Evolutionary conservation across 1,284 basidiomycete genomes (phyloP).

Genomic region (Irpex sp.): DNA sequence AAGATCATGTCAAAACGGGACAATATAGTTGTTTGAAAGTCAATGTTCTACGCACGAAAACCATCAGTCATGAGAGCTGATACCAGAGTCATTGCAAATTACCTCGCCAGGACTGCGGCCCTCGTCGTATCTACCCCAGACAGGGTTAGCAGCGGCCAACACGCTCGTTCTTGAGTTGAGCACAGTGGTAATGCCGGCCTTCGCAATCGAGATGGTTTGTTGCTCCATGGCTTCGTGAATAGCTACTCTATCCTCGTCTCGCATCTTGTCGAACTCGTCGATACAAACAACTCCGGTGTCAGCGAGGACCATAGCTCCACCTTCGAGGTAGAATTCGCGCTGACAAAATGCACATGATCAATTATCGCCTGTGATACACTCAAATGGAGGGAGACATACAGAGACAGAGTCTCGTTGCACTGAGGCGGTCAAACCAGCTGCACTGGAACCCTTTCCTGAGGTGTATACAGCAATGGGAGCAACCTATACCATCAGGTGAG

Average conservation of each 20-base stretch:
- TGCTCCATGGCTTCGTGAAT: slow-evolving; percentile 99
- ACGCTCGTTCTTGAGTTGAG: slow-evolving; percentile 96
- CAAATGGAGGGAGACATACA: slow-evolving; percentile 42
- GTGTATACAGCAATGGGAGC: slow-evolving; percentile 98
- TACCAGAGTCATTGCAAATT: neutral
- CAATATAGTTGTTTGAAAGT: slow-evolving; percentile 98
- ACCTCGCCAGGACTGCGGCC: slow-evolving; percentile 96
- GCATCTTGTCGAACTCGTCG: slow-evolving; percentile 99
- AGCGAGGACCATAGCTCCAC: slow-evolving; percentile 98
- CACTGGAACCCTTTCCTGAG: slow-evolving; percentile 96
- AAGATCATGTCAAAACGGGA: slow-evolving; percentile 99
- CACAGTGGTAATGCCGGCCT: slow-evolving; percentile 98
- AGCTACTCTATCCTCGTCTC: slow-evolving; percentile 97
- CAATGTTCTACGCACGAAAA: slow-evolving; percentile 71
- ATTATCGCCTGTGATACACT: neutral
- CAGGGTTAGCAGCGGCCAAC: slow-evolving; percentile 96
- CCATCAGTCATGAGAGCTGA: too few species aligned
- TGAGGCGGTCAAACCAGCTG: slow-evolving; percentile 96
- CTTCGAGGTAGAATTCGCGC: slow-evolving; percentile 99
- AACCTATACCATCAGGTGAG: slow-evolving; percentile 48
- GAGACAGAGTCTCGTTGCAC: slow-evolving; percentile 93
- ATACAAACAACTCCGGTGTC: slow-evolving; percentile 99
- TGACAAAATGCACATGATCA: slow-evolving; percentile 25
- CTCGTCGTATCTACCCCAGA: slow-evolving; percentile 98
- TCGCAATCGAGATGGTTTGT: slow-evolving; percentile 99